Evolutionary conservation across 495 filamentous ascomycete species (phyloP), one percentile per base, ranked within the genome.

Genomic region (Penicillium robsamsonii): DNA sequence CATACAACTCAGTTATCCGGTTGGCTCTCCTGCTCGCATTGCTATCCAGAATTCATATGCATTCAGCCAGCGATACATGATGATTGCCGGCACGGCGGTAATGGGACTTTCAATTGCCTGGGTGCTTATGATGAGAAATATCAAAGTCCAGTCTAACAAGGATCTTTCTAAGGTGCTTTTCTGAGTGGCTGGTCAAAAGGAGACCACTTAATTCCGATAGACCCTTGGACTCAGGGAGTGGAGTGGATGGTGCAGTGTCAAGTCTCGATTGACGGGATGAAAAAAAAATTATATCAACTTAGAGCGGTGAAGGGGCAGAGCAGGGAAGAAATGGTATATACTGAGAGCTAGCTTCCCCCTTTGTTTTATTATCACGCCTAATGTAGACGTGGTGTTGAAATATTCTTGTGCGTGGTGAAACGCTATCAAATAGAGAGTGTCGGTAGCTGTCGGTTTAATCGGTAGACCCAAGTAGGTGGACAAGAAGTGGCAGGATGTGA

Each of bases 21-120:
- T 77, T 9, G 83, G 85, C 4, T 73, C 70, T 1, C 68, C 74
- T 7, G 76, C 73, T n/a, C 65, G 84, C n/a, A 62, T 70, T 22
- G 85, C 84, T 5, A 87, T 89, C 52, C 62, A 79, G 24, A 31
- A 59, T 24, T 76, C 83, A 3, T 88, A 87, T 65, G 80, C 76
- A 5, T 75, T 81, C 42, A 73, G 75, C 4, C 82, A 85, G 61
- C 71, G 68, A 48, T 70, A 74, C 55, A 84, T 86, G 81, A 65
- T 84, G 46, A 81, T 83, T 64, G 76, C 70, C 11, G 79, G 62
- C 9, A 74, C 69, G 11, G 66, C 70, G 11, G 67, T 86, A 1
- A 74, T 79, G 65, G 69, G 61, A 5, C 44, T 85, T 17, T 76
- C 72, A 3, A 43, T 83, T 20, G 68, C 70, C 4, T 71, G 68